Evolutionary conservation across 345 rosid genomes (phyloP).

Genomic region (Gossypium ekmanianum): DNA sequence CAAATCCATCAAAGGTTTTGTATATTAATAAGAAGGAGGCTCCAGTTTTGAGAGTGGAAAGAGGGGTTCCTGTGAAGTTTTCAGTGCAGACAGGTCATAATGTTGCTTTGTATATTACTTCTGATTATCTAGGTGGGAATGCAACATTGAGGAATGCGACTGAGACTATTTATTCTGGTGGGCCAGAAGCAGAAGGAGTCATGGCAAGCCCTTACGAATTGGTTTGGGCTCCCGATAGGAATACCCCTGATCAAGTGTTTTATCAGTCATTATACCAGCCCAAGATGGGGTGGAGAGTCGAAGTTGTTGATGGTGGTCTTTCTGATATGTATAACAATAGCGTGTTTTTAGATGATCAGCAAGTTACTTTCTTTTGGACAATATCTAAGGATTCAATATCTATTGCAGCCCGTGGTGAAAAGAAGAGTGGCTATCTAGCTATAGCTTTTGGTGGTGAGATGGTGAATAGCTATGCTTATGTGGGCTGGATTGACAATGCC

Average conservation of each 20-base stretch:
- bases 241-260: conserved; percentile 84
- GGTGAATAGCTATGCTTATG: conserved; percentile 82
- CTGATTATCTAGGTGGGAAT: conserved; percentile 88
- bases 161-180: conserved; percentile 85
- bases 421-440: conserved; percentile 88
- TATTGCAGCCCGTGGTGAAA: conserved; percentile 89
- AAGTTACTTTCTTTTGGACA: conserved; percentile 91
- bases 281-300: conserved; percentile 95
- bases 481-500: conserved; percentile 77
- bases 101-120: conserved; percentile 70
- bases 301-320: conserved; percentile 95
- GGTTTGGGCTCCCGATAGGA: conserved; percentile 85
- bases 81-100: conserved; percentile 70
- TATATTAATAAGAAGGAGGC: conserved; percentile 71
- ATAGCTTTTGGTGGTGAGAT: conserved; percentile 78
- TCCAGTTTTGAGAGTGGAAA: conserved; percentile 67
- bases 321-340: conserved; percentile 94
- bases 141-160: conserved; percentile 23
- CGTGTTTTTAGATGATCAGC: conserved; percentile 88
- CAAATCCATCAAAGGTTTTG: conserved; percentile 59
- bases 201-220: conserved; percentile 65
- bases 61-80: conserved; percentile 67
- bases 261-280: conserved; percentile 74
- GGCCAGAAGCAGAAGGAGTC: conserved; percentile 87
- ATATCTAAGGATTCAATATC: conserved; percentile 64